These are phyloP conservation scores for Acer saccharum DNA, from an alignment of 345 rosid species.

Conservation along the genomic window DNA sequence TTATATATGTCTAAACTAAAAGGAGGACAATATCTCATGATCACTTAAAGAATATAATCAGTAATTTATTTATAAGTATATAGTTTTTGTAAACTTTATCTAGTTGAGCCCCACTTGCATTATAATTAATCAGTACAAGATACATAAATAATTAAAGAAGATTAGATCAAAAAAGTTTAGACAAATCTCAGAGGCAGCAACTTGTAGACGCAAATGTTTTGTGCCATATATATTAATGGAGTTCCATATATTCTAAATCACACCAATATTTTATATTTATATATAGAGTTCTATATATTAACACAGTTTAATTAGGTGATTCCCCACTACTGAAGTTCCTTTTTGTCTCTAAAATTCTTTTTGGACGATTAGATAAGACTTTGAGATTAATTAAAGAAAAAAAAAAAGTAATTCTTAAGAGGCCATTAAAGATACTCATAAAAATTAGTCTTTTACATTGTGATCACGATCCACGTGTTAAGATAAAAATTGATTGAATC, in stretches of 20 bases:
- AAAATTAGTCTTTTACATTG: background rate
- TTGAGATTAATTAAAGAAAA: slow-evolving; percentile 9
- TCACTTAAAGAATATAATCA: slow-evolving; percentile 1
- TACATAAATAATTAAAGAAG: slow-evolving; percentile 18
- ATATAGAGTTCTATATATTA: no score
- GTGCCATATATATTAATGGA: slow-evolving; percentile 10
- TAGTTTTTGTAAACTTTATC: slow-evolving; percentile 11
- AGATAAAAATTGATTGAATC: no score
- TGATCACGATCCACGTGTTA: background rate
- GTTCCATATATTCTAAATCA: slow-evolving; percentile 28
- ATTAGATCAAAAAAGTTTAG: slow-evolving; percentile 36
- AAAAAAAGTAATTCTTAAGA: background rate
- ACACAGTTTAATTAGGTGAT: slow-evolving; percentile 38
- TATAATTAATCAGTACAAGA: slow-evolving; percentile 7
- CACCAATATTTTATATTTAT: background rate
- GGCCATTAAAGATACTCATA: no score
- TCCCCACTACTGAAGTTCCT: slow-evolving; percentile 36
- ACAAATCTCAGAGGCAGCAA: slow-evolving; percentile 44
- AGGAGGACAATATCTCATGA: slow-evolving; percentile 15
- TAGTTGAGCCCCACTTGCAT: slow-evolving; percentile 24
- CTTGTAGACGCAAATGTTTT: slow-evolving; percentile 40
- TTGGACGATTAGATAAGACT: slow-evolving; percentile 4
- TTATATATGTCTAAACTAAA: background rate
- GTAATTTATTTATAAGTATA: background rate
- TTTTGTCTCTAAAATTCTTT: slow-evolving; percentile 18